Conservation (phyloP, 129 eudicot genomes). For the sunflower (Helianthus annuus) region DNA sequence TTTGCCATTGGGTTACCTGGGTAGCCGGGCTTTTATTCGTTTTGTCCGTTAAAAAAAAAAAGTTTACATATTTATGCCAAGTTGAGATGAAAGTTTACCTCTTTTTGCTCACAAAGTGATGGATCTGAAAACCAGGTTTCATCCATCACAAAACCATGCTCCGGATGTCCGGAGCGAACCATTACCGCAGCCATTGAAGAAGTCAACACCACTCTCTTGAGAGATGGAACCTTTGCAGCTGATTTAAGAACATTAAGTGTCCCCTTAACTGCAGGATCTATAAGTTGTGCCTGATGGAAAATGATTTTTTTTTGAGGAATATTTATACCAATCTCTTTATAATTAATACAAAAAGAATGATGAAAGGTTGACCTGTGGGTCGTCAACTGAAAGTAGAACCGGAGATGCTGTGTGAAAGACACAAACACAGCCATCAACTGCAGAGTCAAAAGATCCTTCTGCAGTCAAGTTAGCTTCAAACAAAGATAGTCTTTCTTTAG, state of each 20-base stretch:
- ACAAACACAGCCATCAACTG: conserved; percentile 43
- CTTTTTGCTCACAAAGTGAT: conserved; percentile 33
- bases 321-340: not conserved
- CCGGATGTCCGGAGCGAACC: conserved; percentile 8
- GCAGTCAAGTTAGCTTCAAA: conserved; percentile 26
- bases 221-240: conserved; percentile 45
- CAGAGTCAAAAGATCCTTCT: conserved; percentile 48
- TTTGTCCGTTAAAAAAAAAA: too few relatives aligned
- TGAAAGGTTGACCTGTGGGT: conserved; percentile 37
- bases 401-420: conserved; percentile 58
- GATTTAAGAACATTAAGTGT: conserved; percentile 57
- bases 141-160: conserved; percentile 40
- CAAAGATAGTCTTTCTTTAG: not conserved
- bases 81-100: conserved; percentile 12
- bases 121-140: conserved; percentile 63
- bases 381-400: conserved; percentile 19
- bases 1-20: too few relatives aligned
- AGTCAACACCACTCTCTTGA: conserved; percentile 47
- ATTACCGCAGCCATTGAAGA: conserved; percentile 49
- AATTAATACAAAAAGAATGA: not conserved
- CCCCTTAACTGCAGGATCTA: conserved; percentile 64
- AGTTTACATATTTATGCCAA: too few relatives aligned
- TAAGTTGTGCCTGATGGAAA: conserved; percentile 38
- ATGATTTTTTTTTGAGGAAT: too few relatives aligned
- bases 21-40: too few relatives aligned